These are phyloP conservation scores for Ustilago nuda DNA, from an alignment of 1,284 basidiomycete species.

Conservation along the genomic window DNA sequence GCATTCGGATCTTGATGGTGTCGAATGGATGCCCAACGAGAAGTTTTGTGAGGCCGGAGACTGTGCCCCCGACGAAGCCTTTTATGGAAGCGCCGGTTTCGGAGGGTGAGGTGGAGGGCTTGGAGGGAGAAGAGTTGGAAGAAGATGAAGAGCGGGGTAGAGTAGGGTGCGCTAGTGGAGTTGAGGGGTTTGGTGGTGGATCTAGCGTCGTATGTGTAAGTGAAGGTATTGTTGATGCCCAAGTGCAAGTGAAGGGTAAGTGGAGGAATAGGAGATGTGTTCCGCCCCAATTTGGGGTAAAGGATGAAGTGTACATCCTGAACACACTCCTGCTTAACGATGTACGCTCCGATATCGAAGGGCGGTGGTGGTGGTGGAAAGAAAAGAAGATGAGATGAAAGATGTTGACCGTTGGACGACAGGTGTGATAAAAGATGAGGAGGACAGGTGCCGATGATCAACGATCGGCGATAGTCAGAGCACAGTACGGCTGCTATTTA, in stretches of 20 bases:
- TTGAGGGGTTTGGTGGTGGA: constrained; percentile 33
- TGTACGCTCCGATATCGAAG: neutral
- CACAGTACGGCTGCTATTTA: neutral
- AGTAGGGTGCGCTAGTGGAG: constrained; percentile 11
- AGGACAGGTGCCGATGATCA: too few species aligned
- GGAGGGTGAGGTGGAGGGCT: neutral
- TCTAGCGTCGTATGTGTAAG: constrained; percentile 20
- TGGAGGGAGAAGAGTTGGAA: neutral
- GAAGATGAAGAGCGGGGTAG: neutral
- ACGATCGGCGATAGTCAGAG: too few species aligned
- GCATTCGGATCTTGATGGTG: constrained; percentile 80
- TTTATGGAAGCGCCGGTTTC: constrained; percentile 53
- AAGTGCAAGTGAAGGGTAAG: constrained; percentile 9
- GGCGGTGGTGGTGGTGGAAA: neutral
- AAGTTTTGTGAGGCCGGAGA: constrained; percentile 70
- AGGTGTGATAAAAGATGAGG: too few species aligned
- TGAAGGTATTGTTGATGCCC: constrained; percentile 13
- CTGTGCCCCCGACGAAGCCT: constrained; percentile 69
- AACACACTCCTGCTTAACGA: neutral
- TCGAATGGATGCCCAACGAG: constrained; percentile 73
- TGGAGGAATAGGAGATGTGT: constrained; percentile 4
- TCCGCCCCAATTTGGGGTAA: constrained; percentile 30
- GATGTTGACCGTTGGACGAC: neutral
- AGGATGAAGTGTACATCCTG: constrained; percentile 28
- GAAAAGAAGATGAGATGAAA: neutral